These are phyloP conservation scores for Catenaria anguillulae DNA, from an alignment of 371 early-diverging fungal species.

Conservation along the genomic window DNA sequence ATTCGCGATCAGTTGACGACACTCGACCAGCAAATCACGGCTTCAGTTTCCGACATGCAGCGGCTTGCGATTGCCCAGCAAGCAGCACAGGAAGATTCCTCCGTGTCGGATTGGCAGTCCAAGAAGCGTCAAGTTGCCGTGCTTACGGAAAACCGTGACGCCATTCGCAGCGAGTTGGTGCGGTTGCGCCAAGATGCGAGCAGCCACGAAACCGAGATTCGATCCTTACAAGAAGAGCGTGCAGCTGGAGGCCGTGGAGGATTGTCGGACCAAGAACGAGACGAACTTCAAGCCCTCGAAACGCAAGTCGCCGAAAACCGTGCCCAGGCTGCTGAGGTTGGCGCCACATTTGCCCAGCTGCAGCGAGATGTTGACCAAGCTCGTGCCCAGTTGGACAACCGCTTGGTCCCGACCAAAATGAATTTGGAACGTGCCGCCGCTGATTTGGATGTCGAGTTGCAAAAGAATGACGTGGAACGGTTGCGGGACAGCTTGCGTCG, in stretches of 20 bases:
- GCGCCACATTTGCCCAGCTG: neutral
- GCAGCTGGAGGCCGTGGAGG: neutral
- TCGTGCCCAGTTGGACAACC: conserved; percentile 10
- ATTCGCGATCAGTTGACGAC: conserved; percentile 32
- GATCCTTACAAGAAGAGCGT: conserved; percentile 25
- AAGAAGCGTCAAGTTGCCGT: no score
- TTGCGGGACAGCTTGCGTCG: neutral
- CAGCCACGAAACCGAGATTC: conserved; percentile 28
- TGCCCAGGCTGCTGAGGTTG: conserved; percentile 4
- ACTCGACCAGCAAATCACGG: conserved; percentile 56
- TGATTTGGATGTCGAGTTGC: conserved; percentile 7
- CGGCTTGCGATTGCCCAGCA: conserved; percentile 9
- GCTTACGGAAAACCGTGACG: no score
- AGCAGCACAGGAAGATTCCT: conserved; percentile 11
- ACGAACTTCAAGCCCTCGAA: conserved; percentile 37
- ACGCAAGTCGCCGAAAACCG: conserved; percentile 29
- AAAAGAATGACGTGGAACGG: neutral
- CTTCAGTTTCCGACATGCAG: conserved; percentile 19
- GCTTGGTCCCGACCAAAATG: conserved; percentile 12
- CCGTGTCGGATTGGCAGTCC: conserved; percentile 12
- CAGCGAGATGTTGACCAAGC: neutral
- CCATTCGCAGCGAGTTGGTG: no score
- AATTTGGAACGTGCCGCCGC: conserved; percentile 13
- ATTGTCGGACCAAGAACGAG: conserved; percentile 19
- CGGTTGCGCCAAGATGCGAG: conserved; percentile 33